phyloP scores from a whole-genome alignment of 495 filamentous ascomycete species.

The Darksidea phi region DNA sequence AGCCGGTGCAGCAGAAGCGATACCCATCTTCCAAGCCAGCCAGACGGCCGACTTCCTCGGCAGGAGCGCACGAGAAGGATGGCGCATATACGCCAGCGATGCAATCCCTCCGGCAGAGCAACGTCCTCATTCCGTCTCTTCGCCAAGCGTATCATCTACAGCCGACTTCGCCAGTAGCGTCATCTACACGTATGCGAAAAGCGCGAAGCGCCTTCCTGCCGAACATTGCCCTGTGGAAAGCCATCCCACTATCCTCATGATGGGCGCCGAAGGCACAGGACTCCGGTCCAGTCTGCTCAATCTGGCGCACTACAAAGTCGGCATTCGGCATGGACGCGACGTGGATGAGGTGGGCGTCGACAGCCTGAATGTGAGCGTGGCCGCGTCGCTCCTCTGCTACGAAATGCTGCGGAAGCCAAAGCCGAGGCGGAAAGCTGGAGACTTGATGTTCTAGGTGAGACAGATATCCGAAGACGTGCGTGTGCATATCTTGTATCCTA shows the following conservation, averaged over 20 bases:
- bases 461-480: too few species aligned
- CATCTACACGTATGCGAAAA: slow-evolving; percentile 20
- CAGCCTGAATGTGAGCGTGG: slow-evolving; percentile 85
- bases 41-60: slow-evolving; percentile 68
- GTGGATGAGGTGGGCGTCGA: slow-evolving; percentile 56
- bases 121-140: slow-evolving; percentile 1
- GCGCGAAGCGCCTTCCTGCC: slow-evolving; percentile 1
- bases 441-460: slow-evolving; percentile 16
- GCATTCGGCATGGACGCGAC: slow-evolving; percentile 50
- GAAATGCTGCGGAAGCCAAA: slow-evolving; percentile 53
- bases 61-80: slow-evolving; percentile 65
- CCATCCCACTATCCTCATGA: slow-evolving; percentile 71
- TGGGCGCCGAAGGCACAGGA: slow-evolving; percentile 82
- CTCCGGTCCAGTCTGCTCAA: slow-evolving; percentile 59
- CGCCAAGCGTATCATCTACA: neutral
- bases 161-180: neutral
- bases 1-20: slow-evolving; percentile 76
- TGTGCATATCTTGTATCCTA: neutral
- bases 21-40: slow-evolving; percentile 65
- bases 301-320: slow-evolving; percentile 61
- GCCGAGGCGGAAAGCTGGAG: slow-evolving; percentile 11
- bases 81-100: slow-evolving; percentile 69
- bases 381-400: slow-evolving; percentile 71
- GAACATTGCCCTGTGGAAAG: slow-evolving; percentile 50
- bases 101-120: slow-evolving; percentile 8